These are phyloP conservation scores for Flaveria sonorensis DNA, from an alignment of 129 eudicot species.

Conservation along the genomic window DNA sequence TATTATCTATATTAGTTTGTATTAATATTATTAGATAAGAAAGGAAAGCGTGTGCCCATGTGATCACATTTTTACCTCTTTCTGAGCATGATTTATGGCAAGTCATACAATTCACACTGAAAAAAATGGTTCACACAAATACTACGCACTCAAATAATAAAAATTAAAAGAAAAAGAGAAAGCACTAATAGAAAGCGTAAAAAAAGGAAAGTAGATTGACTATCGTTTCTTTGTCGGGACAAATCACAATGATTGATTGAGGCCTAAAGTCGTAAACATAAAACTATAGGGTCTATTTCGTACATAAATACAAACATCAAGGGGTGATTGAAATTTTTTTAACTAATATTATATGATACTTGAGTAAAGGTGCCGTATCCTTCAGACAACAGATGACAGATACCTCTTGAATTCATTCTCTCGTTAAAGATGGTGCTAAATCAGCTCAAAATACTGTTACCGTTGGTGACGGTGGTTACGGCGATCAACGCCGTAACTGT, in stretches of 20 bases:
- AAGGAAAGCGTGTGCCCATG: not conserved
- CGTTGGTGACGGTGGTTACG: conserved; percentile 27
- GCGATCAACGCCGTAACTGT: conserved; percentile 21
- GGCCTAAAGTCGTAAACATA: not conserved
- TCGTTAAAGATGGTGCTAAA: conserved; percentile 35
- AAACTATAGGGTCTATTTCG: not conserved
- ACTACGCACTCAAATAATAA: not conserved
- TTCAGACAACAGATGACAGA: conserved; percentile 6
- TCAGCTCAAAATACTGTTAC: conserved; percentile 27
- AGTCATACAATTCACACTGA: not conserved
- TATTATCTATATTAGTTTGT: no score
- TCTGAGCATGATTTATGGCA: not conserved
- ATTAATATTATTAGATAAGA: no score
- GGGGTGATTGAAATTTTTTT: not conserved
- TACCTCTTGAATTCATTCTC: not conserved
- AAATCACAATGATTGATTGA: conserved; percentile 15
- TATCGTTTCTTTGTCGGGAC: conserved; percentile 22
- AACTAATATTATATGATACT: not conserved
- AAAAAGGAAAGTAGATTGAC: conserved; percentile 10
- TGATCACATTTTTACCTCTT: not conserved
- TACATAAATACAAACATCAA: not conserved
- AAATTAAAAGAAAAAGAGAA: not conserved
- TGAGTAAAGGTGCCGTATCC: conserved; percentile 13
- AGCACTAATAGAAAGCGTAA: not conserved
- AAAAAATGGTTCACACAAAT: not conserved